phyloP scores from a whole-genome alignment of 495 filamentous ascomycete genomes.

The Corynascus novoguineensis region DNA sequence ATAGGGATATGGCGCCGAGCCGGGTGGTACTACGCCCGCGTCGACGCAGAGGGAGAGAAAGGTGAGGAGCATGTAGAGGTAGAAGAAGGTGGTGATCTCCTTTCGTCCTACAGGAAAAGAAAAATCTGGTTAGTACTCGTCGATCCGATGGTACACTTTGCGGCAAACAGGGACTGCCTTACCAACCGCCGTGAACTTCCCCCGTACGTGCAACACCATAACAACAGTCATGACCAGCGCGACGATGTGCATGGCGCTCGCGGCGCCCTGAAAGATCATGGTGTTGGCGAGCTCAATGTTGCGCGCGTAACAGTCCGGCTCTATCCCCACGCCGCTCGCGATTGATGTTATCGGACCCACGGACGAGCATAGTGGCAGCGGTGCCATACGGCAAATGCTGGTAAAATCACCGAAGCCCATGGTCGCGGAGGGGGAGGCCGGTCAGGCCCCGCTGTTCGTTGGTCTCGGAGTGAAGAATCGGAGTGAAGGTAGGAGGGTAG shows the following conservation, averaged over 20 bases:
- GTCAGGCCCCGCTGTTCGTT: constrained; percentile 11
- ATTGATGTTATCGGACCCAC: constrained; percentile 62
- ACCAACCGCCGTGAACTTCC: constrained; percentile 99
- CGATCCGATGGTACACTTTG: neutral
- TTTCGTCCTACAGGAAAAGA: constrained; percentile 75
- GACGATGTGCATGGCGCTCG: constrained; percentile 86
- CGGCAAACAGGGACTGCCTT: constrained; percentile 40
- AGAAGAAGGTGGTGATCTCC: constrained; percentile 97
- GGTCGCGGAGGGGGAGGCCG: constrained; percentile 21
- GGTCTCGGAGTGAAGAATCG: too few species aligned
- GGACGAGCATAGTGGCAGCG: constrained; percentile 81
- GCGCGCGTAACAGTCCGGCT: constrained; percentile 86
- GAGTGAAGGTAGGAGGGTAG: neutral
- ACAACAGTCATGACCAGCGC: constrained; percentile 88
- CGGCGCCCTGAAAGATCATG: constrained; percentile 92
- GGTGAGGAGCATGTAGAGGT: constrained; percentile 87
- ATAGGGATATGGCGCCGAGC: constrained; percentile 75
- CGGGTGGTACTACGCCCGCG: constrained; percentile 83
- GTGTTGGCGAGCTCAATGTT: constrained; percentile 97
- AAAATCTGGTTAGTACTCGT: neutral
- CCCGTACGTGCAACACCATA: constrained; percentile 94
- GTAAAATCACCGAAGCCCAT: constrained; percentile 94
- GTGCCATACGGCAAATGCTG: constrained; percentile 75
- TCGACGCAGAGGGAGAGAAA: constrained; percentile 87
- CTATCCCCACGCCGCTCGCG: constrained; percentile 67